Evolutionary conservation across 768 basidiomycete species (phyloP).

Genomic region (Pisolithus tinctorius): DNA sequence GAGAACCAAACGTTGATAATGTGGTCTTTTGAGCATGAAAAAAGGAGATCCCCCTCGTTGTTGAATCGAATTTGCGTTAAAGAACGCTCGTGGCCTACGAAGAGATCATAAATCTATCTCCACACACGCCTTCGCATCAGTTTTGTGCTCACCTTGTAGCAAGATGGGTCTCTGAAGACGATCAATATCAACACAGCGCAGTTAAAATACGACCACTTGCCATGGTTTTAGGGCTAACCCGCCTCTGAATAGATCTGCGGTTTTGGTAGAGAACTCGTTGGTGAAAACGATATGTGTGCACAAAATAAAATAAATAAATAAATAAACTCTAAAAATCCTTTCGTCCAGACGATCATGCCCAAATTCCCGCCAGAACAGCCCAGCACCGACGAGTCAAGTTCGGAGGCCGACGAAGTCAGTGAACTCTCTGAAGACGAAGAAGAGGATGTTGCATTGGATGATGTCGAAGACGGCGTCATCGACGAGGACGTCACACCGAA

Average conservation of each 20-base stretch:
- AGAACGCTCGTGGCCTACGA: conserved; percentile 88
- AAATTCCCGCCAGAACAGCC: conserved; percentile 4
- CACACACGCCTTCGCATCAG: not conserved
- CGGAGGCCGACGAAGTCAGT: conserved; percentile 1
- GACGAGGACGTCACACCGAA: conserved; percentile 79
- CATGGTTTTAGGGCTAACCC: not conserved
- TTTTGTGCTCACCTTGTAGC: conserved; percentile 48
- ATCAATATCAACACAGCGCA: conserved; percentile 3
- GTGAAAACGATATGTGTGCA: not conserved
- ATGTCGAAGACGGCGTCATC: conserved; percentile 51
- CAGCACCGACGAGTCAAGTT: conserved; percentile 10
- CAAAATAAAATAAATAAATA: not conserved
- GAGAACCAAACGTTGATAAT: conserved; percentile 96
- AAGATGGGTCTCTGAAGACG: conserved; percentile 60
- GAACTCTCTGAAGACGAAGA: conserved; percentile 19
- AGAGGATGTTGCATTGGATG: conserved; percentile 53
- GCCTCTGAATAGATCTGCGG: not conserved
- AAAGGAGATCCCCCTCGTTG: conserved; percentile 89
- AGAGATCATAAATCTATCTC: conserved; percentile 11
- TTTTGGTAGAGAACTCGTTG: not conserved
- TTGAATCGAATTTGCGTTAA: conserved; percentile 98
- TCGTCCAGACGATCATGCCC: not conserved
- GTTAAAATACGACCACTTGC: not conserved
- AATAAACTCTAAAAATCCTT: not conserved
- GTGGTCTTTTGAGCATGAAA: conserved; percentile 93